Conservation (phyloP, 805 yeast genomes). For the Candida glaebosa region DNA sequence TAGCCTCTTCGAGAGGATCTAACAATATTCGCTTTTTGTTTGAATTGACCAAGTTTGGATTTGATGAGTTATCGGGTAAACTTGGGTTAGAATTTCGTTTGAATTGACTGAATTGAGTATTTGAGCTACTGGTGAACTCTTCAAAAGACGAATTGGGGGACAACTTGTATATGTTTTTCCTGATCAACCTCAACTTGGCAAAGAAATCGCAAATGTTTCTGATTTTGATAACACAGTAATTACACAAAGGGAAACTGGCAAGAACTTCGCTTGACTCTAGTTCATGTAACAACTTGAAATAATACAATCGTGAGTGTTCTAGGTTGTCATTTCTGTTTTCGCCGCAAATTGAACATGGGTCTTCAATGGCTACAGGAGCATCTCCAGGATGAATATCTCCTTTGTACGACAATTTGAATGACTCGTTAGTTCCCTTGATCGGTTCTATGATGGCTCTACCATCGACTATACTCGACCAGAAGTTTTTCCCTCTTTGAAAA, state of each 20-base stretch:
- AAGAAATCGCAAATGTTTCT: slow-evolving; percentile 82
- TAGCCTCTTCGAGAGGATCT: slow-evolving; percentile 27
- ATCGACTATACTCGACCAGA: slow-evolving; percentile 68
- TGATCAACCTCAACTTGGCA: slow-evolving; percentile 66
- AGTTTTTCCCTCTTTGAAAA: slow-evolving; percentile 43
- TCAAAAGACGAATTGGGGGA: slow-evolving; percentile 30
- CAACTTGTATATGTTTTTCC: slow-evolving; percentile 54
- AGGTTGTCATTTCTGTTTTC: slow-evolving; percentile 67
- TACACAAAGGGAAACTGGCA: slow-evolving; percentile 67
- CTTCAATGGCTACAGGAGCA: slow-evolving; percentile 66
- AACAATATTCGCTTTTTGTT: slow-evolving; percentile 8
- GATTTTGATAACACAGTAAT: slow-evolving; percentile 73
- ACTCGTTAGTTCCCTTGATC: slow-evolving; percentile 75
- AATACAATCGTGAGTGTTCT: slow-evolving; percentile 76
- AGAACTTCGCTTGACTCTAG: slow-evolving; percentile 24
- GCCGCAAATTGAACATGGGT: slow-evolving; percentile 82
- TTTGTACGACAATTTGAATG: slow-evolving; percentile 47
- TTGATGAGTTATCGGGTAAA: slow-evolving; percentile 1
- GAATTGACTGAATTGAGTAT: slow-evolving; percentile 21
- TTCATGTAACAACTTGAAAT: slow-evolving; percentile 47
- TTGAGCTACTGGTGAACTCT: slow-evolving; percentile 15
- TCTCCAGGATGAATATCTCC: slow-evolving; percentile 9
- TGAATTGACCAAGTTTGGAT: slow-evolving; percentile 6
- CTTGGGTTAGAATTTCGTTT: slow-evolving; percentile 16
- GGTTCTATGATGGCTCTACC: slow-evolving; percentile 86